Conservation (phyloP, 129 eudicot species). For the Flaveria robusta region DNA sequence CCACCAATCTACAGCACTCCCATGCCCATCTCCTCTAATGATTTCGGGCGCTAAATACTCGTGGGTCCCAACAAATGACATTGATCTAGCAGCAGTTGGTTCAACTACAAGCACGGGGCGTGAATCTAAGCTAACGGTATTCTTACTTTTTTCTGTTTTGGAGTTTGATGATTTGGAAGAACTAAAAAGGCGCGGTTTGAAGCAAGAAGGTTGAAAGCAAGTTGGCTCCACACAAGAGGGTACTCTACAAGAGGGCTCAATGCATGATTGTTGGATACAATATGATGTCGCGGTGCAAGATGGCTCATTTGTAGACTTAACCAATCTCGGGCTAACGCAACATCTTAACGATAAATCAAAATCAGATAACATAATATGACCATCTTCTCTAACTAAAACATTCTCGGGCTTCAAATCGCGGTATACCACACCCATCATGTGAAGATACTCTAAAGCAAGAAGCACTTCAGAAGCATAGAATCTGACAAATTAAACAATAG, state of each 20-base stretch:
- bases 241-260: conserved; percentile 72
- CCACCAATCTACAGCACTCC: conserved; percentile 99
- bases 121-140: conserved; percentile 43
- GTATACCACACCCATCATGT: conserved; percentile 98
- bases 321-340: conserved; percentile 71
- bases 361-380: conserved; percentile 93
- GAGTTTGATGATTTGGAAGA: conserved; percentile 58
- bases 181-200: conserved; percentile 77
- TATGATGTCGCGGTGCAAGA: conserved; percentile 61
- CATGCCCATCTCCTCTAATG: conserved; percentile 96
- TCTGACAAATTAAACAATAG: conserved; percentile 39
- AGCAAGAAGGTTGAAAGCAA: conserved; percentile 86
- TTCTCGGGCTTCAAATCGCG: conserved; percentile 93
- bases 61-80: conserved; percentile 96
- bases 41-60: conserved; percentile 94
- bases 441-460: conserved; percentile 88
- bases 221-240: conserved; percentile 79
- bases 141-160: conserved; percentile 36
- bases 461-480: conserved; percentile 94
- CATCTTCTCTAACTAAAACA: conserved; percentile 86
- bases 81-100: conserved; percentile 90
- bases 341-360: conserved; percentile 81
- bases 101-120: conserved; percentile 77
- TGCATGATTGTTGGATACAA: conserved; percentile 81
- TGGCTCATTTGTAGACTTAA: conserved; percentile 54